Evolutionary conservation across 139 green algal species (phyloP).

Genomic region (Bryopsis sp.): DNA sequence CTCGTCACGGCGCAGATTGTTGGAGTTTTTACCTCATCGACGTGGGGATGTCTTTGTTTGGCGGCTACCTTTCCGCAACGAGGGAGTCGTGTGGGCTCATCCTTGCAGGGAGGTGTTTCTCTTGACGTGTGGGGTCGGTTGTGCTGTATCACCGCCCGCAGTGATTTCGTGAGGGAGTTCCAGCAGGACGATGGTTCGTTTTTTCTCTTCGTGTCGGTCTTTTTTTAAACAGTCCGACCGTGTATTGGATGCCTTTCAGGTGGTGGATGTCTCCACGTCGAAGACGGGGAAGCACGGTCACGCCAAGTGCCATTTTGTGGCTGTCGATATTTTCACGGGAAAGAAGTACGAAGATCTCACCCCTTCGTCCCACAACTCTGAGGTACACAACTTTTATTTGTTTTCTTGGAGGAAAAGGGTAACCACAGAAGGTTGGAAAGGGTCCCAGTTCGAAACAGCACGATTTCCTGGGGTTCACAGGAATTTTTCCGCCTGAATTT

Average conservation of each 20-base stretch:
- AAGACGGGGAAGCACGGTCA: conserved; percentile 99
- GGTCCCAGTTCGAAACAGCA: no score
- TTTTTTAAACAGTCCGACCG: background rate
- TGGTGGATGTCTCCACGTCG: conserved; percentile 97
- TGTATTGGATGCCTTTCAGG: conserved; percentile 44
- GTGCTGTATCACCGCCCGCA: no score
- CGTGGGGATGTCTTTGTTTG: no score
- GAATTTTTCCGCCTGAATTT: no score
- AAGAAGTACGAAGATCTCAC: conserved; percentile 99
- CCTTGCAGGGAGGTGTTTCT: no score
- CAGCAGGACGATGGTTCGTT: background rate
- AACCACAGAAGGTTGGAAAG: background rate
- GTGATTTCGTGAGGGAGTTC: no score
- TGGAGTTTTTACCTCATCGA: no score
- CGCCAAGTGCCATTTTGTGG: conserved; percentile 98
- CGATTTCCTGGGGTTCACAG: no score
- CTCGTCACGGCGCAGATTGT: background rate
- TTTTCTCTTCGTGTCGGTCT: background rate
- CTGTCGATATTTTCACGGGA: conserved; percentile 94
- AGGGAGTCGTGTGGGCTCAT: no score
- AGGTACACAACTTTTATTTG: no score
- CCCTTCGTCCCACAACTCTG: conserved; percentile 95
- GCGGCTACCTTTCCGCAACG: no score
- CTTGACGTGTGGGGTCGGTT: no score
- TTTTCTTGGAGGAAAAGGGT: background rate